Evolutionary conservation across 2,329 filamentous ascomycete species (phyloP), one percentile per base, ranked within the genome.

Genomic region (Alternaria hordeiaustralica): DNA sequence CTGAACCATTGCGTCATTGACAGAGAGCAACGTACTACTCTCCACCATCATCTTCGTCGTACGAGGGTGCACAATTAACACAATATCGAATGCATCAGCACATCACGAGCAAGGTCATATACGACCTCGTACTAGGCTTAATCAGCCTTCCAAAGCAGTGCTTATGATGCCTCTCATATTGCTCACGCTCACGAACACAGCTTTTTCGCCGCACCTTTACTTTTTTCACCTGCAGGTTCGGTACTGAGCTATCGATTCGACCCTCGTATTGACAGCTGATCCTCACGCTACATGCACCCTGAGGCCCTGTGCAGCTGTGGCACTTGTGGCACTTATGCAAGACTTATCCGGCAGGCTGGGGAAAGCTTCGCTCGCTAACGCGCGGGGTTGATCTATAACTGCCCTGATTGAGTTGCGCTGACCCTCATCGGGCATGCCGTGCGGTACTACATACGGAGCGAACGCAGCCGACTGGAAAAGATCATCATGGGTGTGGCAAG

Each of bases 381-480:
- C 64, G 65, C 28, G 23, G 30, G 50, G 62, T 57, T 59, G 58
- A 64, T 64, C 60, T 72, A 70, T 69, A 50, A 66, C 58, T 62
- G 51, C 55, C 71, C 60, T 58, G 51, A 61, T 65, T 20, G 23
- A 51, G 59, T 12, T 33, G 41, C 23, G 49, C 47, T 26, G 55
- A 60, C 43, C 63, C 57, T 50, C 54, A 60, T 60, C 43, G 30
- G 49, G 54, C 57, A 58, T 51, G 58, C 55, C 47, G 55, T 51
- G 56, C 30, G 49, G 49, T 61, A 36, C 57, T 54, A 53, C 59
- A 60, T 63, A 58, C 62, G 61, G 61, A 28, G 45, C 33, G 30
- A 44, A 28, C n/a, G 46, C 54, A 58, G 10, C 30, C 23, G 51
- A 26, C 18, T 47, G 43, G 41, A 45, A 44, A 21, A 33, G 26